Evolutionary conservation across 2,329 filamentous ascomycete species (phyloP).

Genomic region (Pestalotiopsis sp.): DNA sequence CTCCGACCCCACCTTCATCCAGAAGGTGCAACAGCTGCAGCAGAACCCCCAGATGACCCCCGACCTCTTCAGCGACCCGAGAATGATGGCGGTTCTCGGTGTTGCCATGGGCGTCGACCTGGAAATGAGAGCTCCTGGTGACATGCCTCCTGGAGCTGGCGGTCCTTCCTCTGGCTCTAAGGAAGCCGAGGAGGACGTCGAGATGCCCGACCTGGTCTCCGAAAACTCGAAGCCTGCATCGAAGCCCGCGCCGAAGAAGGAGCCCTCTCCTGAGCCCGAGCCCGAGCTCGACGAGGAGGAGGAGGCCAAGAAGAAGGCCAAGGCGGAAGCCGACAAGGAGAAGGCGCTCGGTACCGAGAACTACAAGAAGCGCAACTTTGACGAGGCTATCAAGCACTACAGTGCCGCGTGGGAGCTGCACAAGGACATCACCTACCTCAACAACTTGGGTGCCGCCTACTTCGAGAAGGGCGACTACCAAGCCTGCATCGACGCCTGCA

Average conservation of each 20-base stretch:
- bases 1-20: slow-evolving; percentile 85
- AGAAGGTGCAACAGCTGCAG: slow-evolving; percentile 80
- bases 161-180: slow-evolving; percentile 29
- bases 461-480: slow-evolving; percentile 97
- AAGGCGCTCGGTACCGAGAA: slow-evolving; percentile 92
- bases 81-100: slow-evolving; percentile 92
- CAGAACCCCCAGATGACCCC: slow-evolving; percentile 79
- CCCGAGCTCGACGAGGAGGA: slow-evolving; percentile 71
- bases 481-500: slow-evolving; percentile 82
- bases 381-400: slow-evolving; percentile 93
- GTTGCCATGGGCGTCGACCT: slow-evolving; percentile 94
- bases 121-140: slow-evolving; percentile 56
- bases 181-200: slow-evolving; percentile 71
- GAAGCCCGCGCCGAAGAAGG: slow-evolving; percentile 53
- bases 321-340: slow-evolving; percentile 90
- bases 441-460: slow-evolving; percentile 91
- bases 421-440: slow-evolving; percentile 98
- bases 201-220: slow-evolving; percentile 71
- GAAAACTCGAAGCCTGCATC: slow-evolving; percentile 47
- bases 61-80: slow-evolving; percentile 82
- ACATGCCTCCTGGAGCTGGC: slow-evolving; percentile 34
- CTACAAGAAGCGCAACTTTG: slow-evolving; percentile 99
- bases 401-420: slow-evolving; percentile 89
- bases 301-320: slow-evolving; percentile 82
- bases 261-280: slow-evolving; percentile 63